Percentiles rank a stretch among this genome's conserved stretches.
Evolutionary conservation across 2,329 filamentous ascomycete genomes (phyloP).

Genomic region (Nigrospora oryzae): DNA sequence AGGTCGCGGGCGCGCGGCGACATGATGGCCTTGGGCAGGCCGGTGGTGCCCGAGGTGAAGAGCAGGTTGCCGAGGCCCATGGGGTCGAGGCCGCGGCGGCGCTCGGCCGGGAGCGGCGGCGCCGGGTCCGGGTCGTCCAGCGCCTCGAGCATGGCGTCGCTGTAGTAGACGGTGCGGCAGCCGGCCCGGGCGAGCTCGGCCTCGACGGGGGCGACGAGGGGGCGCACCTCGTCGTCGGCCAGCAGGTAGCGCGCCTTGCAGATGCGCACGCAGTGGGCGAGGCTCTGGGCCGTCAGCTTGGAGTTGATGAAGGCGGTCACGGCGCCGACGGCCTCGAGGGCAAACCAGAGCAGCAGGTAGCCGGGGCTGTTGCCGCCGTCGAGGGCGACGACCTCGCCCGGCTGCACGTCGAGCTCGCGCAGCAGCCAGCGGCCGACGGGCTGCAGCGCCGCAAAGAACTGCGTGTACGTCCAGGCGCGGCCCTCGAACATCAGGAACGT

Average conservation of each 20-base stretch:
- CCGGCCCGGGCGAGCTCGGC: constrained; percentile 43
- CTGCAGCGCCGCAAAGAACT: constrained; percentile 42
- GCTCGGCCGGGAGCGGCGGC: constrained; percentile 42
- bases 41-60: constrained; percentile 71
- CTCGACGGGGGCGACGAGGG: constrained; percentile 47
- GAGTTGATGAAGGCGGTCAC: constrained; percentile 62
- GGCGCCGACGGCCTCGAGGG: constrained; percentile 55
- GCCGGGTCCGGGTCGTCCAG: constrained; percentile 33
- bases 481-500: constrained; percentile 47
- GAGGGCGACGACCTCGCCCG: constrained; percentile 53
- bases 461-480: constrained; percentile 49
- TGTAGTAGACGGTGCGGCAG: constrained; percentile 46
- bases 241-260: constrained; percentile 46
- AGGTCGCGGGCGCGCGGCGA: constrained; percentile 38
- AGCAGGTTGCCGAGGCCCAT: constrained; percentile 51
- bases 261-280: constrained; percentile 57
- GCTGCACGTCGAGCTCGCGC: constrained; percentile 43
- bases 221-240: constrained; percentile 45
- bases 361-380: constrained; percentile 60
- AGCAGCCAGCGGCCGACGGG: constrained; percentile 56
- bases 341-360: constrained; percentile 58
- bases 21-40: constrained; percentile 61
- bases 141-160: constrained; percentile 32
- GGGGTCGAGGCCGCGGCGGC: constrained; percentile 38
- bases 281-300: constrained; percentile 51